Evolutionary conservation across 2,329 filamentous ascomycete species (phyloP), one percentile per base, ranked within the genome.

Genomic region (Alternaria longipes): DNA sequence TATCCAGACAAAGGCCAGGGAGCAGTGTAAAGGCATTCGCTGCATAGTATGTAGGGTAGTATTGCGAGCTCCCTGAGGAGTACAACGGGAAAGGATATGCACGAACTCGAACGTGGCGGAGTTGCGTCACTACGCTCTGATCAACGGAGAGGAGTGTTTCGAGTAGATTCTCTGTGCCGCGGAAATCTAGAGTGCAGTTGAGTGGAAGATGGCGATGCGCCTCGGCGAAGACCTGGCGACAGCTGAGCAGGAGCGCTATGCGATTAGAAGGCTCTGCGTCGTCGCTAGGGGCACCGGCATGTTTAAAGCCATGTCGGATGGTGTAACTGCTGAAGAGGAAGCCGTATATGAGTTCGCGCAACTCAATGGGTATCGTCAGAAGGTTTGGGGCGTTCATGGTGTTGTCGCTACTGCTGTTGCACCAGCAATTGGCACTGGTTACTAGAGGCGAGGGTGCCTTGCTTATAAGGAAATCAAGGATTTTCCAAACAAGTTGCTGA

Each of bases 21-120:
- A 79, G 61, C 8, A 78, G 56, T 8, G 66, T 63, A 9, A 79
- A 50, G 2, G 76, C 75, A 47, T 76, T 73, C 36, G 64, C 64
- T 18, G 74, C 74, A 53, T 73, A 73, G 55, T 76, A 78, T 2
- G 66, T 76, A 3, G 74, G 64, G 45, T 78, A 78, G 63, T 74
- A 76, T 28, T 73, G 65, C 8, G 67, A 28, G 32, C 64, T 57
- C 26, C 66, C 67, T 24, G 64, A 63, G 14, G 63, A 54, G 59
- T 77, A 75, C 18, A 79, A 54, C 1, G 75, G 75, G 44, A 78
- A 78, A 1, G 75, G 75, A 44, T 74, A 78, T 1, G 72, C 69
- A 41, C 70, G 73, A 26, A 79, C 70, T 28, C 65, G 67, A 18
- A 78, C 59, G 57, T 75, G 67, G 32, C 75, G 74, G 51, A 79